Percentiles rank a stretch among this genome's conserved stretches.
phyloP scores from a whole-genome alignment of 305 asterid genomes.

The Euphrasia arctica region DNA sequence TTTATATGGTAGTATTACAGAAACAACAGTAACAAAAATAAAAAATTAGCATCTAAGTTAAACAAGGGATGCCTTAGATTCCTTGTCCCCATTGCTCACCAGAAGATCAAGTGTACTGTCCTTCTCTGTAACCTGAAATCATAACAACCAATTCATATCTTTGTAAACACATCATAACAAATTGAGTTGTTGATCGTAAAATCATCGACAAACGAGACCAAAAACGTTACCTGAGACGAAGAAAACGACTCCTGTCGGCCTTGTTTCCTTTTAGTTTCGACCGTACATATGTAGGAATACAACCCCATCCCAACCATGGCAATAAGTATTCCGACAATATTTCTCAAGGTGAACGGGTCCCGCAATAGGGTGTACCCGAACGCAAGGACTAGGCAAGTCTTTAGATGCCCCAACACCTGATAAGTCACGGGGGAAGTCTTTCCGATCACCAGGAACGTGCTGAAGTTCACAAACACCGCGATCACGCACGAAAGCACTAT shows the following conservation, averaged over 20 bases:
- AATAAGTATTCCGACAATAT: slow-evolving; percentile 58
- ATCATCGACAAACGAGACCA: too few relatives aligned
- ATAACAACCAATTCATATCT: neutral
- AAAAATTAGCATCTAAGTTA: neutral
- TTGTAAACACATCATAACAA: too few relatives aligned
- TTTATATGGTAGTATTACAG: too few relatives aligned
- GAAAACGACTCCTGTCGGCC: slow-evolving; percentile 36
- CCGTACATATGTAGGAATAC: slow-evolving; percentile 69
- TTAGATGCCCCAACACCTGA: slow-evolving; percentile 77
- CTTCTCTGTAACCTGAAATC: slow-evolving; percentile 47
- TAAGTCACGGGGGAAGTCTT: slow-evolving; percentile 93
- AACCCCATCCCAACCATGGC: slow-evolving; percentile 75
- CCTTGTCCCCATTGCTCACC: slow-evolving; percentile 42
- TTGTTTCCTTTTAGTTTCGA: slow-evolving; percentile 61
- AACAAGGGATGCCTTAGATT: slow-evolving; percentile 20
- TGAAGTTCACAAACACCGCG: slow-evolving; percentile 84
- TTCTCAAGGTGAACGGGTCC: slow-evolving; percentile 70
- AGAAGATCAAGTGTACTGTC: slow-evolving; percentile 41
- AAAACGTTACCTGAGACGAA: slow-evolving; percentile 36
- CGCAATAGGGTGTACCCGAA: slow-evolving; percentile 70
- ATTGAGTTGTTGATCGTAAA: too few relatives aligned
- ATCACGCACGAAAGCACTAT: slow-evolving; percentile 76
- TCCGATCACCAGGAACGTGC: slow-evolving; percentile 89
- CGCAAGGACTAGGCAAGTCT: slow-evolving; percentile 82
- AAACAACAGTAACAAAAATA: too few relatives aligned